A percentile compares a stretch with the other conserved stretches of the same genome.
These are phyloP conservation scores for Arachis hypogaea DNA, from an alignment of 306 rosid genomes.

Conservation along the genomic window DNA sequence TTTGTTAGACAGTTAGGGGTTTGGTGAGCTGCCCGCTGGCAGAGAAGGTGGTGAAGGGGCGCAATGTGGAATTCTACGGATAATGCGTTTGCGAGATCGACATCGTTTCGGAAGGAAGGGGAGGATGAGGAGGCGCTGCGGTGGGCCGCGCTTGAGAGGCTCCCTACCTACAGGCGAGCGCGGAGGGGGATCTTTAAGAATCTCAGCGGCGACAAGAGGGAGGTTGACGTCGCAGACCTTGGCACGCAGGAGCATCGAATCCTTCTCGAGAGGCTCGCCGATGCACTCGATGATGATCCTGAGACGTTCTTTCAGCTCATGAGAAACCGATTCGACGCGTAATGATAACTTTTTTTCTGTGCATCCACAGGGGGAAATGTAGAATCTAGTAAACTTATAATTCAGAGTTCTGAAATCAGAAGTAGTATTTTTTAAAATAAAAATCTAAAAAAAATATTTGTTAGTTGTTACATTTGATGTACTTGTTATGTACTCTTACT, in stretches of 20 bases:
- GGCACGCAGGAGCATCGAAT: slow-evolving; percentile 67
- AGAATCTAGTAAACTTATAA: neutral
- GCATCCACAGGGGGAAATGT: slow-evolving; percentile 24
- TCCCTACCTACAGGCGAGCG: slow-evolving; percentile 80
- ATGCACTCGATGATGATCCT: slow-evolving; percentile 67
- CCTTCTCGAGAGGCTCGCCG: slow-evolving; percentile 62
- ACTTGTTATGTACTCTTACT: too few species aligned
- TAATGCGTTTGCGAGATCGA: slow-evolving; percentile 68
- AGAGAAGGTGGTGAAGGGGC: neutral
- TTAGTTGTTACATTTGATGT: too few species aligned
- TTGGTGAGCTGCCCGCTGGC: too few species aligned
- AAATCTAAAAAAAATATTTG: too few species aligned
- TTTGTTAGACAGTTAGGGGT: neutral
- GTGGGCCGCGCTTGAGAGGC: slow-evolving; percentile 95
- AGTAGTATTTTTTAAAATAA: neutral
- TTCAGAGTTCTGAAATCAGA: neutral
- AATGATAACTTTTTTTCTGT: slow-evolving; percentile 19
- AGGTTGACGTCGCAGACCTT: slow-evolving; percentile 71
- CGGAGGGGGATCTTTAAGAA: slow-evolving; percentile 82
- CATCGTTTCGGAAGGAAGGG: slow-evolving; percentile 60
- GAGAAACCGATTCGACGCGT: slow-evolving; percentile 86
- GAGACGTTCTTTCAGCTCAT: slow-evolving; percentile 68
- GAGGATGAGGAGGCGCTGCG: slow-evolving; percentile 91
- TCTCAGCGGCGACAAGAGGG: slow-evolving; percentile 61
- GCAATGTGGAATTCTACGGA: slow-evolving; percentile 96